Percentiles rank a stretch among this genome's conserved stretches.
Conservation (phyloP, 805 yeast species). For the Isabelozyma gotoi region DNA sequence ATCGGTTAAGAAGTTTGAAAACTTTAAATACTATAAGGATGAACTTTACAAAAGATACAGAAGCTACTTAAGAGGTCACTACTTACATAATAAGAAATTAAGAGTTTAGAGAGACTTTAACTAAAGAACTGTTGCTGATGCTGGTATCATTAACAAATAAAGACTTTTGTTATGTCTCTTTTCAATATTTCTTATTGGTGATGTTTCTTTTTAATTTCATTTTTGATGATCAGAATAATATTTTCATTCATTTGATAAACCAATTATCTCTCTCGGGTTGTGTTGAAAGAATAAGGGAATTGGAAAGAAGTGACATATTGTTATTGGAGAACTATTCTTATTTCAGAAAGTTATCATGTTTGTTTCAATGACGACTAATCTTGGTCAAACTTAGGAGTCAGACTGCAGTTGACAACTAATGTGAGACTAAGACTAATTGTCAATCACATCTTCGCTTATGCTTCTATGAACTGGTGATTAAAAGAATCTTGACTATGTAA, state of each 20-base stretch:
- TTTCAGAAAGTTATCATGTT: background rate
- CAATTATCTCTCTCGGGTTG: background rate
- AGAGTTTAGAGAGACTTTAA: too few species aligned
- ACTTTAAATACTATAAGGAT: background rate
- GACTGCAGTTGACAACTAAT: background rate
- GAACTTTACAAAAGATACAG: background rate
- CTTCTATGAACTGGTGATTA: background rate
- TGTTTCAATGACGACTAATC: background rate
- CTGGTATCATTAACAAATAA: too few species aligned
- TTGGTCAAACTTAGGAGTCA: background rate
- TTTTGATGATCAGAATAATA: too few species aligned
- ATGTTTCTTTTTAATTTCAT: background rate
- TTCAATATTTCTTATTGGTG: background rate
- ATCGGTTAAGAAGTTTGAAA: background rate
- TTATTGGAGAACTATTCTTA: background rate
- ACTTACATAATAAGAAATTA: background rate
- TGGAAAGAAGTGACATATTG: too few species aligned
- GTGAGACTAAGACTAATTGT: background rate
- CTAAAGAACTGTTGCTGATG: too few species aligned
- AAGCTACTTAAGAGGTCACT: background rate
- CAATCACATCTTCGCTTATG: background rate
- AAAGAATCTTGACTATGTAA: background rate
- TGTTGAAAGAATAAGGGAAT: background rate
- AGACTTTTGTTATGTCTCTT: too few species aligned
- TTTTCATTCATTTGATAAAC: too few species aligned